A percentile compares a stretch with the other conserved stretches of the same genome.
These are phyloP conservation scores for Paragyromitra xinjiangensis DNA, from an alignment of 495 filamentous ascomycete genomes.

Conservation along the genomic window DNA sequence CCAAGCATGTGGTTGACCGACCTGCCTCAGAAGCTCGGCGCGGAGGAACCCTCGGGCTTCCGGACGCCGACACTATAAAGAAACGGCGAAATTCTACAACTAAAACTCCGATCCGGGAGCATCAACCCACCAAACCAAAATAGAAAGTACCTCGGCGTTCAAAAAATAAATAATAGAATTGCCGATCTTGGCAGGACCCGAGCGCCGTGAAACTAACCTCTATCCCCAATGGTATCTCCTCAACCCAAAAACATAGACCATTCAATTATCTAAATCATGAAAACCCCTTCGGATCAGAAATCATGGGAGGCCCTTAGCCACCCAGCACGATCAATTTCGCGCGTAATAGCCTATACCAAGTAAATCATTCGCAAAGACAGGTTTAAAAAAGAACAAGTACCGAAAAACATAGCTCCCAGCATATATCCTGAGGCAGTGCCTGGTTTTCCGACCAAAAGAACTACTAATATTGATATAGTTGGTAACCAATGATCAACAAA, in stretches of 20 bases:
- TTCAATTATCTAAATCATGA: not conserved
- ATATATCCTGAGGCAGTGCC: not conserved
- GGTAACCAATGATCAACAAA: conserved; percentile 5
- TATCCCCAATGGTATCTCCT: conserved; percentile 6
- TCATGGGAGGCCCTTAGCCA: not conserved
- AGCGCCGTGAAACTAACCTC: conserved; percentile 50
- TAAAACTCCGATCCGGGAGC: not conserved
- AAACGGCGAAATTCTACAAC: not conserved
- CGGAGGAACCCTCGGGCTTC: not conserved
- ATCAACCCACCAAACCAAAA: not conserved
- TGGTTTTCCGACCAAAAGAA: not conserved
- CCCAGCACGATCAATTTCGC: not conserved
- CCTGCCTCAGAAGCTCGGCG: not conserved
- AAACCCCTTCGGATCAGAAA: too few species aligned
- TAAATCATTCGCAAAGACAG: not conserved
- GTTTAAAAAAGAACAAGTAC: not conserved
- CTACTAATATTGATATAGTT: not conserved
- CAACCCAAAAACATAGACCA: not conserved
- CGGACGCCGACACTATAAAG: not conserved
- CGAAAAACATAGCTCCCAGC: not conserved
- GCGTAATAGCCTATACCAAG: not conserved
- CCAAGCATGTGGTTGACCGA: too few species aligned
- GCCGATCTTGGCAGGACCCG: conserved; percentile 44
- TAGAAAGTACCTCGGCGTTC: not conserved
- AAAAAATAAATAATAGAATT: conserved; percentile 20